A percentile compares a stretch with the other conserved stretches of the same genome.
These are phyloP conservation scores for Neurospora cerealis DNA, from an alignment of 495 filamentous ascomycete genomes.

Conservation along the genomic window DNA sequence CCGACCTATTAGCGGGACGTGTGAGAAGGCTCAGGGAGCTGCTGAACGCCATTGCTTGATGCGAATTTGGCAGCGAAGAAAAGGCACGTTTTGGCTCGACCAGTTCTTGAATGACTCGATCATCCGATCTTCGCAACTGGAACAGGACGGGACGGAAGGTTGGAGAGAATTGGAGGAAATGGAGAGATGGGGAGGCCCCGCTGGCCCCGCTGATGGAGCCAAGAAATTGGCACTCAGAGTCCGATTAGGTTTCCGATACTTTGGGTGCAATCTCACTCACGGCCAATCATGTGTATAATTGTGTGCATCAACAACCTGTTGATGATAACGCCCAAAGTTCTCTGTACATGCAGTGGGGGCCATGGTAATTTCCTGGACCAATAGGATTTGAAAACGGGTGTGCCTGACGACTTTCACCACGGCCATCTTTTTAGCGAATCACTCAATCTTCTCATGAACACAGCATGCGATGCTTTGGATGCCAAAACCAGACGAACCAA, in stretches of 20 bases:
- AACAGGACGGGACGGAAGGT: not conserved
- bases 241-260: not conserved
- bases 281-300: not conserved
- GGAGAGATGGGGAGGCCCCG: not conserved
- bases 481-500: not conserved
- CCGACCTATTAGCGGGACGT: not conserved
- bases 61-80: not conserved
- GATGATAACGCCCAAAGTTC: not conserved
- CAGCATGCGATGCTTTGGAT: not conserved
- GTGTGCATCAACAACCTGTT: not conserved
- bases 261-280: not conserved
- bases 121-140: not conserved
- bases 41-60: not conserved
- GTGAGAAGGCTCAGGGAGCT: not conserved
- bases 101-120: not conserved
- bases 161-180: not conserved
- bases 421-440: not conserved
- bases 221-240: not conserved
- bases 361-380: not conserved
- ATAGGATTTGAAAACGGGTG: not conserved
- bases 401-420: not conserved
- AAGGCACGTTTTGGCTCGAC: not conserved
- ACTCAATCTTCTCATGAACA: not conserved
- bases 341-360: not conserved
- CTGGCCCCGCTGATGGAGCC: not conserved